Conservation (phyloP, 345 rosid genomes). For the Excoecaria agallocha region DNA sequence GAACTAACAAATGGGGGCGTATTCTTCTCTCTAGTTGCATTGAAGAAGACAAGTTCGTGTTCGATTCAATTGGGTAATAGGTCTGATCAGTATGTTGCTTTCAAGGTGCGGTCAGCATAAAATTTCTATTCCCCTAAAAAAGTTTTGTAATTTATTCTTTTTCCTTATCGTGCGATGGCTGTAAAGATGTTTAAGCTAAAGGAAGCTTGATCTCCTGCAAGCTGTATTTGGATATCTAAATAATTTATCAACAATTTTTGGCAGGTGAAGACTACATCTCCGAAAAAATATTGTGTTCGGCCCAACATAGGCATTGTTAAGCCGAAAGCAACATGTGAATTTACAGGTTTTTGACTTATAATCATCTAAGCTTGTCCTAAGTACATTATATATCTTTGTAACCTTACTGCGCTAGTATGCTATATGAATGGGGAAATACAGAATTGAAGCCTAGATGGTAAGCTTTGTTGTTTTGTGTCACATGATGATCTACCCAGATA, state of each 20-base stretch:
- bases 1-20: background rate
- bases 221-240: background rate
- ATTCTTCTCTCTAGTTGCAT: conserved; percentile 42
- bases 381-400: background rate
- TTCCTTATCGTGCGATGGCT: background rate
- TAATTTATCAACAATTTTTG: background rate
- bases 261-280: conserved; percentile 63
- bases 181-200: background rate
- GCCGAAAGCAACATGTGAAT: conserved; percentile 39
- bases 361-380: background rate
- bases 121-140: background rate
- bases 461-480: background rate
- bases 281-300: conserved; percentile 50
- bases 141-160: background rate
- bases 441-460: background rate
- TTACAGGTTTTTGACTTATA: conserved; percentile 34
- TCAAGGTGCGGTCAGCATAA: conserved; percentile 39
- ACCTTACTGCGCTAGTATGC: background rate
- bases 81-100: conserved; percentile 54
- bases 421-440: background rate
- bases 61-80: conserved; percentile 40
- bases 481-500: background rate
- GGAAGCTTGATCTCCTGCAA: background rate
- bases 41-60: conserved; percentile 52
- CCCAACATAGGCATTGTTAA: conserved; percentile 50